A percentile compares a stretch with the other conserved stretches of the same genome.
Conservation (phyloP, 768 basidiomycete species). For the Boletus sp. region DNA sequence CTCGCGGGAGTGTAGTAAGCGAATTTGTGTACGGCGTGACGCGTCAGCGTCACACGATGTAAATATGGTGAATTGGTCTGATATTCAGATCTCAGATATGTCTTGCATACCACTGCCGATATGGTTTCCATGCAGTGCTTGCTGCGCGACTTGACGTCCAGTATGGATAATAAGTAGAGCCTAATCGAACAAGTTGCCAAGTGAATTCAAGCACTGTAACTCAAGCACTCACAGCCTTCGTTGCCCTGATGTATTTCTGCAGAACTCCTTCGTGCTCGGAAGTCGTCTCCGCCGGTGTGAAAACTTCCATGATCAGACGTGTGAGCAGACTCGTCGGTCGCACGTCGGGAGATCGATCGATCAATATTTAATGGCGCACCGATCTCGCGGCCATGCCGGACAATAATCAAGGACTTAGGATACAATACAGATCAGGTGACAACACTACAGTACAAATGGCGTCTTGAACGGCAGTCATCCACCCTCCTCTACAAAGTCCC, state of each 20-base stretch:
- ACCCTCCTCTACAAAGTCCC: conserved; percentile 62
- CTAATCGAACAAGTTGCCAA: not conserved
- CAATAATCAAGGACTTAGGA: not conserved
- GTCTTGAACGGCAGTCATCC: conserved; percentile 18
- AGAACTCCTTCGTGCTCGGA: not conserved
- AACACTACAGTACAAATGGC: not conserved
- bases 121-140: no score
- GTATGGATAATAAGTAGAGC: not conserved
- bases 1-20: no score
- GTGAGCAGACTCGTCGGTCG: not conserved
- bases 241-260: not conserved
- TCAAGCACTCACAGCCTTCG: not conserved
- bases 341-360: not conserved
- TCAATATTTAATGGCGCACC: not conserved
- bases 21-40: no score
- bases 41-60: no score
- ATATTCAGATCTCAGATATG: no score
- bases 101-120: no score
- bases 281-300: not conserved
- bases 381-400: not conserved
- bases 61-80: no score
- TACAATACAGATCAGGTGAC: not conserved
- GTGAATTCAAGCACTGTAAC: no score
- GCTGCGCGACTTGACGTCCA: not conserved
- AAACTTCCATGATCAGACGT: not conserved